A percentile compares a stretch with the other conserved stretches of the same genome.
Evolutionary conservation across 768 basidiomycete species (phyloP).

Genomic region (Tulasnella sp.): DNA sequence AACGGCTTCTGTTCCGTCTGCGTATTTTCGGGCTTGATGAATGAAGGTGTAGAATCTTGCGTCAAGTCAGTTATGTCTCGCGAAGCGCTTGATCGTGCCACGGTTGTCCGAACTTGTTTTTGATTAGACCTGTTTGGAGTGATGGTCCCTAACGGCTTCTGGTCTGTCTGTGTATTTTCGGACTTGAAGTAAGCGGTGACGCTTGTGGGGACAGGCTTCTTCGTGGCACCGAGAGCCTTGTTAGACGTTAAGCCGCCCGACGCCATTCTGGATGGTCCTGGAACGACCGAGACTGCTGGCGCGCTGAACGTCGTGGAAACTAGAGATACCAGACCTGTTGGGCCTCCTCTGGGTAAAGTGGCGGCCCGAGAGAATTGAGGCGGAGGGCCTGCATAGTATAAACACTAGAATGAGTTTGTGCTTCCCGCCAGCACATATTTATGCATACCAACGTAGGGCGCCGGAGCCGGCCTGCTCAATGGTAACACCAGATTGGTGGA

Average conservation of each 20-base stretch:
- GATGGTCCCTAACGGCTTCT: background rate
- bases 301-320: background rate
- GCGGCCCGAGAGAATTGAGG: background rate
- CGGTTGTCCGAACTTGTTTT: background rate
- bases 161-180: background rate
- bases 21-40: background rate
- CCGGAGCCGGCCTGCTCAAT: background rate
- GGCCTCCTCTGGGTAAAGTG: background rate
- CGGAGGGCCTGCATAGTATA: background rate
- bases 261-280: background rate
- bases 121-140: background rate
- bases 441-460: background rate
- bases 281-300: background rate
- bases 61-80: no score
- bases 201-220: background rate
- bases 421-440: background rate
- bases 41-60: no score
- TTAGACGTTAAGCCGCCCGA: background rate
- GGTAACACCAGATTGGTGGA: background rate
- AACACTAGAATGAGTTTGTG: background rate
- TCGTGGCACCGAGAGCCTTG: background rate
- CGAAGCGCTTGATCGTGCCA: no score
- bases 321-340: background rate
- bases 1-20: background rate
- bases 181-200: background rate